Conservation (phyloP, 768 basidiomycete species). For the Leccinellum luteum region DNA sequence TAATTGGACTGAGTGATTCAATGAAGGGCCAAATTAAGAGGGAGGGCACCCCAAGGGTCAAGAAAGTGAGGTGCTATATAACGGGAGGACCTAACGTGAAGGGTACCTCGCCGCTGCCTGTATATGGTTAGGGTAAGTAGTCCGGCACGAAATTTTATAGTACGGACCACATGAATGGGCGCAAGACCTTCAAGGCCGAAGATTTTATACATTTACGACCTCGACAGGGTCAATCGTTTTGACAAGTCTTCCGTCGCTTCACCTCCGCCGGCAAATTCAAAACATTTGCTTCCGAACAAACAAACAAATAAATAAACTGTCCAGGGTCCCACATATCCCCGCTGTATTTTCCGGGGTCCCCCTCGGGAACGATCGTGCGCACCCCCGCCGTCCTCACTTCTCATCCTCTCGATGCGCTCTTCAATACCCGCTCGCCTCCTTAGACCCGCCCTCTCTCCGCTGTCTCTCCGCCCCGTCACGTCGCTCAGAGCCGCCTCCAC, state of each 20-base stretch:
- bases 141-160: constrained; percentile 20
- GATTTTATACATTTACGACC: constrained; percentile 14
- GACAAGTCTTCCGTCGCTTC: constrained; percentile 16
- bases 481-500: constrained; percentile 14
- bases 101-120: not conserved
- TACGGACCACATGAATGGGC: constrained; percentile 15
- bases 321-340: constrained; percentile 17
- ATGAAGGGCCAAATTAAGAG: constrained; percentile 16
- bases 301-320: constrained; percentile 5
- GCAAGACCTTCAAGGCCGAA: constrained; percentile 14
- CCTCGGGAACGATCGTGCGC: not conserved
- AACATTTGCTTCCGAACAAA: constrained; percentile 1
- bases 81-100: constrained; percentile 7
- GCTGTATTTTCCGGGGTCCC: constrained; percentile 20
- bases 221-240: constrained; percentile 19
- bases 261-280: constrained; percentile 8
- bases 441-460: constrained; percentile 8
- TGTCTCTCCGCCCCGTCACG: not conserved
- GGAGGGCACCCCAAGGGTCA: constrained; percentile 16
- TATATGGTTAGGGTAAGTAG: constrained; percentile 18
- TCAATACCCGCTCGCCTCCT: constrained; percentile 13
- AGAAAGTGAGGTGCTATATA: constrained; percentile 19
- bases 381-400: constrained; percentile 8
- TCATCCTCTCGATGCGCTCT: constrained; percentile 14
- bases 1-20: not conserved